Base-by-base conservation (phyloP, 2,329 filamentous ascomycete genomes). In the Pezizomycotina sp. region DNA sequence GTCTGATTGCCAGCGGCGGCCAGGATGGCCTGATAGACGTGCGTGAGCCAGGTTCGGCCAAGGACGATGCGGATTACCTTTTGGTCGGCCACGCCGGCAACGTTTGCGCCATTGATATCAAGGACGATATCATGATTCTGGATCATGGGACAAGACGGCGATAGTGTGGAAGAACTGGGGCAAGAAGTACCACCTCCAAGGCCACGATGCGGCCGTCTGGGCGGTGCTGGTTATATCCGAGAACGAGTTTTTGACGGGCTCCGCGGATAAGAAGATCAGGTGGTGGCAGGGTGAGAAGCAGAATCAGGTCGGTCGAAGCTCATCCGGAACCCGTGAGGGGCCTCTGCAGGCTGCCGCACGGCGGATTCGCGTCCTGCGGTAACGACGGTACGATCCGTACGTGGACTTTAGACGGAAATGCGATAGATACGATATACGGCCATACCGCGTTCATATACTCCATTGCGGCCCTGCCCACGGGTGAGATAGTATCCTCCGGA, bases 381-480 rank as follows among this genome's bases (percentile, higher is more conserved):
- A 98, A 95, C 52, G 89, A 98, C 53, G 81, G 50, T 18, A 63
- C 84, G 13, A 78, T 98, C 44, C 71, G 84, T 28, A 58, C 95
- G 4, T 98, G 84, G 78, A 89, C 76, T 22, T 54, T 92, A 16
- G 70, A 77, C 34, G 89, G 89, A 0, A 64, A 75, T 31, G 68
- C 80, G 40, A 64, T 92, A 7, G 76, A 68, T 6, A 74, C 84
- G 55, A 64, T 98, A 3, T 69, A 75, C 42, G 89, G 86, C 0
- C 91, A 98, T 52, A 83, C 92, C 38, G 91, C 77, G 53, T 98
- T 92, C 55, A 89, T 98, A 39, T 98, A 98, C 58, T 77, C 79
- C 5, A 61, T 98, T 9, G 67, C 77, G 1, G 66, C 69, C 14
- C 61, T 92, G 6, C 79, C 86, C 0, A 74, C 77, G 0, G 86